Evolutionary conservation across 345 rosid species (phyloP).

Genomic region (Populus euphratica): DNA sequence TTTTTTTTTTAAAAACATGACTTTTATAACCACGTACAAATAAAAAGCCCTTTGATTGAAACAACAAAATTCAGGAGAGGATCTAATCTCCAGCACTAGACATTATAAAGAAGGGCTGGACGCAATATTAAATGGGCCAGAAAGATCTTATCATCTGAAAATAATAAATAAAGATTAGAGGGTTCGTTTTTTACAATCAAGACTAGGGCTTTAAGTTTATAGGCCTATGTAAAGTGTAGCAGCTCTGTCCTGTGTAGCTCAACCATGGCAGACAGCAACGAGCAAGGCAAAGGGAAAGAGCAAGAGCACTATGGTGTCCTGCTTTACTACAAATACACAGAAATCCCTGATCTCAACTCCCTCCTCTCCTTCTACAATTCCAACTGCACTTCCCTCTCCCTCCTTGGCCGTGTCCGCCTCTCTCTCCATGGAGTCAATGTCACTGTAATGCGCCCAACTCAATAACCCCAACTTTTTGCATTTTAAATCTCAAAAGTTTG

Average conservation of each 20-base stretch:
- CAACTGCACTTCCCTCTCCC: slow-evolving; percentile 63
- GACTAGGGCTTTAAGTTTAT: neutral
- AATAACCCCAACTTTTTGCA: neutral
- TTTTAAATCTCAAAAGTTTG: neutral
- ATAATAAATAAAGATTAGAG: neutral
- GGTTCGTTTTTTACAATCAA: neutral
- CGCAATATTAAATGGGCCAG: too few relatives aligned
- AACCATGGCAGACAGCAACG: slow-evolving; percentile 8
- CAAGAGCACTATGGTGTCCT: slow-evolving; percentile 57
- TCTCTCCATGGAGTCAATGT: slow-evolving; percentile 81
- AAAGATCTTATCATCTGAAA: neutral
- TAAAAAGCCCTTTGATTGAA: too few relatives aligned
- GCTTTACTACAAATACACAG: slow-evolving; percentile 69
- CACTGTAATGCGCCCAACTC: slow-evolving; percentile 42
- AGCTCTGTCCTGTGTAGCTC: neutral
- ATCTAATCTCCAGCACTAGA: too few relatives aligned
- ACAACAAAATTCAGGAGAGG: too few relatives aligned
- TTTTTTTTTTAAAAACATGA: too few relatives aligned
- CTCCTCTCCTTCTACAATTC: slow-evolving; percentile 71
- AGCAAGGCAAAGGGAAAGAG: slow-evolving; percentile 21
- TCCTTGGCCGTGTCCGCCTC: slow-evolving; percentile 86
- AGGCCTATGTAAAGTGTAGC: neutral
- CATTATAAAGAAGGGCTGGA: too few relatives aligned
- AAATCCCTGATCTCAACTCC: slow-evolving; percentile 52
- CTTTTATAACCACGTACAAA: too few relatives aligned